These are phyloP conservation scores for Suhomyces tanzawaensis DNA, from an alignment of 805 yeast genomes.

Conservation along the genomic window DNA sequence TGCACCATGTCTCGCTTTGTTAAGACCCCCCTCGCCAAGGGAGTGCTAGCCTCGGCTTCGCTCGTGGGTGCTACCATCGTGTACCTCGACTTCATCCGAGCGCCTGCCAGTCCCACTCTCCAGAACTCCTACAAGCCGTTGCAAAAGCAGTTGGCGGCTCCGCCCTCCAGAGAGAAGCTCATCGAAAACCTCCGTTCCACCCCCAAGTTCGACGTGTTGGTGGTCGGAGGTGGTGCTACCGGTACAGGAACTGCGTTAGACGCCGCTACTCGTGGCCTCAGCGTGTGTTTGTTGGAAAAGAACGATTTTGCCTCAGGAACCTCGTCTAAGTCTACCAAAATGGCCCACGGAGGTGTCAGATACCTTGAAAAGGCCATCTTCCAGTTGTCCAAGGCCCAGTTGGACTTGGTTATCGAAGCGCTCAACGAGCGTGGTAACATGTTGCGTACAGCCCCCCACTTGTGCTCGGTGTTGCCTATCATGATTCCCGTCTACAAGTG, in stretches of 20 bases:
- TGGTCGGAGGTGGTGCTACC: constrained; percentile 96
- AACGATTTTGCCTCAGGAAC: constrained; percentile 92
- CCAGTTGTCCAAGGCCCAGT: constrained; percentile 86
- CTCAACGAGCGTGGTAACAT: constrained; percentile 83
- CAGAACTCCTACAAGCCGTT: constrained; percentile 42
- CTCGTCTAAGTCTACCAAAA: constrained; percentile 88
- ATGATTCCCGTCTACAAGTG: constrained; percentile 94
- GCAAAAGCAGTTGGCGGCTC: constrained; percentile 42
- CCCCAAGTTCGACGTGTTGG: constrained; percentile 69
- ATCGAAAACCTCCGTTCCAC: constrained; percentile 41
- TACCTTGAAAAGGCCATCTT: constrained; percentile 93
- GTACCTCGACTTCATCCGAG: constrained; percentile 39
- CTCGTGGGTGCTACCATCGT: constrained; percentile 36
- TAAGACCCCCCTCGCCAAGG: constrained; percentile 20
- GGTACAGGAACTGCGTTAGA: constrained; percentile 94
- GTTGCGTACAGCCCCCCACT: constrained; percentile 88
- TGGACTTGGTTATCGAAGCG: constrained; percentile 86
- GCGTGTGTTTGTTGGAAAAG: constrained; percentile 82
- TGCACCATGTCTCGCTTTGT: constrained; percentile 11
- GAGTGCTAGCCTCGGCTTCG: constrained; percentile 30
- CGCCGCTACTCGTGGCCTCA: constrained; percentile 86
- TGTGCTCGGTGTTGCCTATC: constrained; percentile 81
- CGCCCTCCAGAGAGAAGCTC: constrained; percentile 57
- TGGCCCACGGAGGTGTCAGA: constrained; percentile 97
- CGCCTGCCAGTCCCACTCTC: constrained; percentile 29